Evolutionary conservation across 2,329 filamentous ascomycete species (phyloP).

Genomic region (Aspergillus luchuensis): DNA sequence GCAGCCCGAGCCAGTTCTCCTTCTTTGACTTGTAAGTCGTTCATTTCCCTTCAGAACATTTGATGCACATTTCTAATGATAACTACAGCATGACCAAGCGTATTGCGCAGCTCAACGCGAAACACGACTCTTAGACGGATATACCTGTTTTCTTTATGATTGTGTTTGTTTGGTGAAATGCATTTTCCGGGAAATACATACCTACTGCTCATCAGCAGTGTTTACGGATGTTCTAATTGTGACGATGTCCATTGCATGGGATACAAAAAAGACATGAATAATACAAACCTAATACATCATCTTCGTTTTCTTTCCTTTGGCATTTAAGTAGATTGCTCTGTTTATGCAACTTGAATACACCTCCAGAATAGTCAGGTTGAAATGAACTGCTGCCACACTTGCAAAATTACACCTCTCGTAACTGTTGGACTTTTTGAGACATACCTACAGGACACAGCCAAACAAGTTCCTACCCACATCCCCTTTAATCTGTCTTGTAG

Average conservation of each 20-base stretch:
- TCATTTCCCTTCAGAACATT: neutral
- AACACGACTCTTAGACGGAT: conserved; percentile 16
- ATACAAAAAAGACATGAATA: conserved; percentile 20
- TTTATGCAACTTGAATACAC: too few species aligned
- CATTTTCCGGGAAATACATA: conserved; percentile 19
- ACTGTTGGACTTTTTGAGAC: neutral
- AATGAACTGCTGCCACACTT: too few species aligned
- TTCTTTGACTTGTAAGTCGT: conserved; percentile 93
- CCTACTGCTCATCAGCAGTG: conserved; percentile 20
- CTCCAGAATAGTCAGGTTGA: too few species aligned
- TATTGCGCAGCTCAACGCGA: conserved; percentile 31
- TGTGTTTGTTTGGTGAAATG: conserved; percentile 15
- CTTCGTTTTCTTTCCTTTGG: conserved; percentile 3
- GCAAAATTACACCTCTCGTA: too few species aligned
- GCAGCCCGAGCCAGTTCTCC: conserved; percentile 89
- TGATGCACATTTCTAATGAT: conserved; percentile 15
- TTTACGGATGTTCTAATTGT: conserved; percentile 20
- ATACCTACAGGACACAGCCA: too few species aligned
- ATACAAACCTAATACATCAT: conserved; percentile 11
- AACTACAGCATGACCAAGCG: conserved; percentile 42
- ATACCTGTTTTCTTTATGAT: neutral
- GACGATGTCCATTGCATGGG: conserved; percentile 14
- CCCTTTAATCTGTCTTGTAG: too few species aligned
- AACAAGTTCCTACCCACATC: too few species aligned
- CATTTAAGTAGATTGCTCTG: neutral